These are phyloP conservation scores for Tubosaeta sp. DNA, from an alignment of 768 basidiomycete genomes.

Conservation along the genomic window DNA sequence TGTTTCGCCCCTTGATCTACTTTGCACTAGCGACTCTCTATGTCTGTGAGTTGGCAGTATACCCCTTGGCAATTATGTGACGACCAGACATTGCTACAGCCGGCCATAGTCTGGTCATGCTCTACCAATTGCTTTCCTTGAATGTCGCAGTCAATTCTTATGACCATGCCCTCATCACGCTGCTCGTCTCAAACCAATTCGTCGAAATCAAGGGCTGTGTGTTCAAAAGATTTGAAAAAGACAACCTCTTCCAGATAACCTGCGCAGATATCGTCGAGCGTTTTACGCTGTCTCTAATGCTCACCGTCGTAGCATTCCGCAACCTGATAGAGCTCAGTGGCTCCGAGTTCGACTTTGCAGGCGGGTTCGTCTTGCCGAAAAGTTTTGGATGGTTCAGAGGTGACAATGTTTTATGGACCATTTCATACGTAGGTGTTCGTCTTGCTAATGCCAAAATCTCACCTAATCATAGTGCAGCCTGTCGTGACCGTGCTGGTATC, in stretches of 20 bases:
- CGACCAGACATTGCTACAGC: constrained; percentile 41
- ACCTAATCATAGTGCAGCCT: constrained; percentile 49
- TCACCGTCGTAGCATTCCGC: constrained; percentile 84
- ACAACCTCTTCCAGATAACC: constrained; percentile 96
- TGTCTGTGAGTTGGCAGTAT: constrained; percentile 51
- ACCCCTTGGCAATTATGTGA: background rate
- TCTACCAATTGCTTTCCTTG: constrained; percentile 90
- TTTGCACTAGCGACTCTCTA: constrained; percentile 81
- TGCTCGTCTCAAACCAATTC: constrained; percentile 96
- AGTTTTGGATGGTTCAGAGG: constrained; percentile 83
- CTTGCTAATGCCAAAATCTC: background rate
- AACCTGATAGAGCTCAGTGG: constrained; percentile 94
- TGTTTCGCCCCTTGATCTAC: constrained; percentile 77
- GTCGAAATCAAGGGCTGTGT: constrained; percentile 99
- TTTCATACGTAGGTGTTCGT: constrained; percentile 69
- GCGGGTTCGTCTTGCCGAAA: constrained; percentile 71
- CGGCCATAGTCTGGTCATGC: constrained; percentile 87
- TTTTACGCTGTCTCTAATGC: constrained; percentile 89
- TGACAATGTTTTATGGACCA: constrained; percentile 79
- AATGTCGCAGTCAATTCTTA: constrained; percentile 99
- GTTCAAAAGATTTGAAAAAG: constrained; percentile 99
- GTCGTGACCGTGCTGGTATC: constrained; percentile 87
- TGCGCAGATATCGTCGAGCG: constrained; percentile 99
- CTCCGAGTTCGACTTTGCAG: constrained; percentile 73
- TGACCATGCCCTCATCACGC: constrained; percentile 89